Evolutionary conservation across 805 yeast genomes (phyloP), one percentile per base, ranked within the genome.

Genomic region (Saccharomycodes ludwigii): DNA sequence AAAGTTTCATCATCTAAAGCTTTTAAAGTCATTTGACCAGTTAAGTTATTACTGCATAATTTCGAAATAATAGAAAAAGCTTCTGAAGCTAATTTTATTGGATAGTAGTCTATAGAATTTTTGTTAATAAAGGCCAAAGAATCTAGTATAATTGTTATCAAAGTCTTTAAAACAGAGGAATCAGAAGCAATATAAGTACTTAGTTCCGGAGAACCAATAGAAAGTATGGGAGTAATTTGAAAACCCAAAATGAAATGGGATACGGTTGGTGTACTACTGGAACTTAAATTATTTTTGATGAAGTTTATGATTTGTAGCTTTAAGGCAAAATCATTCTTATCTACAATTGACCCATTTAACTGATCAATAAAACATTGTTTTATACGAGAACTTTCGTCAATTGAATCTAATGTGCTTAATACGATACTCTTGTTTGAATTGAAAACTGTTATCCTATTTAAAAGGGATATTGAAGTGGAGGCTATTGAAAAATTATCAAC

Each of bases 211-310:
- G 52, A 39, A 3, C 73, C 73, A n/a, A 75, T 50, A 0, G 69
- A 51, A 14, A 74, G 56, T n/a, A 66, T 61, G 31, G 65, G 69
- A 2, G 57, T 52, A 22, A 66, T 56, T 25, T 71, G 73, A 51
- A 75, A 84, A 0, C 97, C 97, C 2, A 88, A 61, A 6, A 88
- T 50, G 42, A 77, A 76, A 48, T 85, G 96, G 1, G 88, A 59
- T 1, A 79, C 65, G 1, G 76, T 65, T 5, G 73, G 65, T 11
- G 54, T 56, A 8, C 56, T 57, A 1, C 63, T 55, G 1, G 58
- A 39, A 2, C 60, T 50, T 30, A 83, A 54, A 38, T 72, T 70
- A 3, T 52, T 48, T 27, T 61, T 56, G 31, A 86, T 46, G 43
- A 78, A 78, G 20, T 71, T 63, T 31, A 88, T 52, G 5, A 85